phyloP scores from a whole-genome alignment of 805 yeast species.

The Helenozyma baotianmanensis region DNA sequence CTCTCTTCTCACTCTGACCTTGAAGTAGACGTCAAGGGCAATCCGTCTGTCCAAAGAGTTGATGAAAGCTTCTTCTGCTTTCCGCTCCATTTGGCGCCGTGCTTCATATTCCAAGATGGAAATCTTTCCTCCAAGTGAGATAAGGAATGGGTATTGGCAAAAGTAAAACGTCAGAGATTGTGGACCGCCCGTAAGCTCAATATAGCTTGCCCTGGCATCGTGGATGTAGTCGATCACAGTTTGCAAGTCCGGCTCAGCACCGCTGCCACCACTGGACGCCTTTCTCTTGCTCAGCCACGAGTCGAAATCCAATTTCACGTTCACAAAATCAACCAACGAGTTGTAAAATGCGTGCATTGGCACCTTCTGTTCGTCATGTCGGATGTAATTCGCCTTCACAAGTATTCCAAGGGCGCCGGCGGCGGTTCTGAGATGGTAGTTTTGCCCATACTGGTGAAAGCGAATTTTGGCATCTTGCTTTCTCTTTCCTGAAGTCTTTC shows the following conservation, averaged over 20 bases:
- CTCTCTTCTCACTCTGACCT: conserved; percentile 63
- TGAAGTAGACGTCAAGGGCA: conserved; percentile 63
- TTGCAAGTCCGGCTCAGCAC: conserved; percentile 28
- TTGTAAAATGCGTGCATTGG: conserved; percentile 61
- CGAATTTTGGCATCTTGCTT: conserved; percentile 32
- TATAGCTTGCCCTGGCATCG: conserved; percentile 25
- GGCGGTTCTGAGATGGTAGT: conserved; percentile 77
- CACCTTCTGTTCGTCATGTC: conserved; percentile 16
- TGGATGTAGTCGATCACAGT: conserved; percentile 46
- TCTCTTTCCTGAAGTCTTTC: conserved; percentile 4
- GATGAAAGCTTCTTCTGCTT: conserved; percentile 86
- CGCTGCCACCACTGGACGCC: background rate
- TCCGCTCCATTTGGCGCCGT: conserved; percentile 71
- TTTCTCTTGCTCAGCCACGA: conserved; percentile 52
- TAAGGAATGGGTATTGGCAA: conserved; percentile 79
- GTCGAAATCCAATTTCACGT: conserved; percentile 75
- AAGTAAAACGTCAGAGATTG: conserved; percentile 46
- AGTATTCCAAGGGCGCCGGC: conserved; percentile 54
- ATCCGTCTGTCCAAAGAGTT: conserved; percentile 61
- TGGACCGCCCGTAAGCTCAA: conserved; percentile 5
- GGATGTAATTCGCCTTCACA: conserved; percentile 47
- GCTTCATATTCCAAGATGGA: conserved; percentile 80
- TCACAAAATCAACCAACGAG: conserved; percentile 73
- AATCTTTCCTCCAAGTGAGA: conserved; percentile 80
- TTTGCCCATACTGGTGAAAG: conserved; percentile 62